phyloP scores from a whole-genome alignment of 441 rosid species.

The Kokia cookei region DNA sequence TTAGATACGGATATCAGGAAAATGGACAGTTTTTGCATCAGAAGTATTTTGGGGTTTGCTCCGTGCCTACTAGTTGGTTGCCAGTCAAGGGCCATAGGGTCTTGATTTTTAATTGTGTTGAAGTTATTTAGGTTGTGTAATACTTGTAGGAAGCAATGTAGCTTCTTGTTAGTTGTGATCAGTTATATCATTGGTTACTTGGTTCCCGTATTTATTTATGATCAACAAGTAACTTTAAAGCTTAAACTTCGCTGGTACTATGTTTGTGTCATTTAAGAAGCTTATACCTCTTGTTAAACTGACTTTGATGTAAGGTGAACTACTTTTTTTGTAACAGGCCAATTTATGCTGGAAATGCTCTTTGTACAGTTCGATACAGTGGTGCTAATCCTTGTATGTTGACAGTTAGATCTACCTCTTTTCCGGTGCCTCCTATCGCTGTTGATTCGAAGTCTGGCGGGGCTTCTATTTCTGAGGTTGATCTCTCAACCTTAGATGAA shows the following conservation, averaged over 20 bases:
- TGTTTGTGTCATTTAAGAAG: background rate
- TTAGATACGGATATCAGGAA: background rate
- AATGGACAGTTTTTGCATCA: background rate
- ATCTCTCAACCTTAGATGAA: slow-evolving; percentile 72
- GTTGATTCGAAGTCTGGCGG: slow-evolving; percentile 35
- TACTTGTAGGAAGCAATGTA: background rate
- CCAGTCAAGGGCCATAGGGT: background rate
- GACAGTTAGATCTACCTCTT: slow-evolving; percentile 74
- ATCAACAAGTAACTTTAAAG: background rate
- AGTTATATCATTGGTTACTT: background rate
- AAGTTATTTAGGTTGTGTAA: background rate
- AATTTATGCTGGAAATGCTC: slow-evolving; percentile 96
- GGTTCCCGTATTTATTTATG: background rate
- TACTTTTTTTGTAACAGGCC: slow-evolving; percentile 48
- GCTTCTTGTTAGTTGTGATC: background rate
- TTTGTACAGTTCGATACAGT: slow-evolving; percentile 66
- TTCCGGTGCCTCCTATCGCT: slow-evolving; percentile 32
- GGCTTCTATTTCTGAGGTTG: slow-evolving; percentile 83
- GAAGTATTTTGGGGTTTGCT: background rate
- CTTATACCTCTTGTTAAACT: background rate
- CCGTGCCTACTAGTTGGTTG: background rate
- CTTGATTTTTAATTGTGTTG: background rate
- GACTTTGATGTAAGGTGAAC: background rate
- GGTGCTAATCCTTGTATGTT: slow-evolving; percentile 76
- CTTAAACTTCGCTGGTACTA: background rate